Base-by-base conservation (phyloP, 2,329 filamentous ascomycete species). In the Botrytis elliptica region DNA sequence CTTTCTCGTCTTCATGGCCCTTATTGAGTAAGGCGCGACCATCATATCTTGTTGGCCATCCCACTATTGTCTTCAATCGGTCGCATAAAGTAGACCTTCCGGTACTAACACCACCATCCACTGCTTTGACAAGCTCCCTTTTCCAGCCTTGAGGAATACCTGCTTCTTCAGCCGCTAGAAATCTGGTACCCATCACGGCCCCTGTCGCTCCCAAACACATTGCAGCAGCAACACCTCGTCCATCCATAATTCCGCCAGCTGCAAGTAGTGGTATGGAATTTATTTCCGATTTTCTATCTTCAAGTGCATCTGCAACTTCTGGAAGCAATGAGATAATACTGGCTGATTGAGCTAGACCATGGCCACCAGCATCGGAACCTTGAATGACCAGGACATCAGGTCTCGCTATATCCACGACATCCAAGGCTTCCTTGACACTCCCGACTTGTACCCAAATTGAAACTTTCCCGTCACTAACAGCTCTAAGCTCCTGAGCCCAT, bases 41-140 rank as follows among this genome's bases (percentile, higher is more conserved):
- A 79, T 88, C 86, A 78, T 90, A 90, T 25, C 81, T 81, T 49
- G 81, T 80, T 1, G 89, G 88, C 89, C 90, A 92, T 4, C 84
- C 85, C 33, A 82, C 83, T 0, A 88, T 91, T 0, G 88, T 88
- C 7, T 88, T 80, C 8, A 88, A 77, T 5, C 78, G 78, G 80
- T 89, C 87, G 77, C 87, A 89, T 1, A 88, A 78, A 57, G 83
- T 85, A 3, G 85, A 86, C 60, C 86, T 78, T 8, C 83, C 82
- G 0, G 87, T 89, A 25, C 76, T 84, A 62, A 84, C 81, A 0
- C 87, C 87, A 1, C 87, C 87, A 79, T 89, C 87, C 0, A 68
- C 79, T 6, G 84, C 84, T 0, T 80, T 75, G 0, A 89, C 36
- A 0, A 89, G 80, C n/a, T 84, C 85, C 3, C 84, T 77, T 73